Percentiles rank a stretch among this genome's conserved stretches.
These are phyloP conservation scores for Acer negundo DNA, from an alignment of 345 rosid genomes.

Conservation along the genomic window DNA sequence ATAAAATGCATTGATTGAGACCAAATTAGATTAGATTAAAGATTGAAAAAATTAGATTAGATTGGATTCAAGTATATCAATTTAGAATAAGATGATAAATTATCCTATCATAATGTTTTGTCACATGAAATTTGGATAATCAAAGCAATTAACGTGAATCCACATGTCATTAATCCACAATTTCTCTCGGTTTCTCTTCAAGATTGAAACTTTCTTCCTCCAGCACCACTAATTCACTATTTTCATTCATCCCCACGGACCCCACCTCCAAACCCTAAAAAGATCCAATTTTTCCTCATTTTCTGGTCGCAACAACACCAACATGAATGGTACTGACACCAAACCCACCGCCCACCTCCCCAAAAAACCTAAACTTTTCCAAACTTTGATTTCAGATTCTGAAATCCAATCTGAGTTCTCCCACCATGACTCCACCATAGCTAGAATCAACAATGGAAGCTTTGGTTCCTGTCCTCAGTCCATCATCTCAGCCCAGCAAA, in stretches of 20 bases:
- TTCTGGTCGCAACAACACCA: conserved; percentile 30
- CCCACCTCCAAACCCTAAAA: not conserved
- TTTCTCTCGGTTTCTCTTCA: conserved; percentile 6
- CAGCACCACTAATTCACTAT: not conserved
- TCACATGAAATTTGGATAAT: no score
- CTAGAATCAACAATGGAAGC: conserved; percentile 92
- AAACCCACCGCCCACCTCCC: conserved; percentile 21
- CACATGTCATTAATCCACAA: conserved; percentile 19
- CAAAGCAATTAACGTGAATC: not conserved
- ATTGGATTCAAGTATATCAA: no score
- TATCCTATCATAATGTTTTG: no score
- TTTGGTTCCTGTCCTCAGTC: conserved; percentile 84
- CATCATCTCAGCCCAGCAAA: conserved; percentile 59
- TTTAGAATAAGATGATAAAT: no score
- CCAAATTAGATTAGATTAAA: no score
- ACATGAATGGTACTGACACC: conserved; percentile 30
- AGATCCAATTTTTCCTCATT: conserved; percentile 21
- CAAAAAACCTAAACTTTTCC: conserved; percentile 41
- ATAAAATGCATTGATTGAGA: not conserved
- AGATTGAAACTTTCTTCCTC: not conserved
- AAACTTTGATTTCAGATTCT: conserved; percentile 33
- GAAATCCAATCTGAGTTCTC: conserved; percentile 72
- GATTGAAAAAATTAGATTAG: no score
- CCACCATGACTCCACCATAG: conserved; percentile 67
- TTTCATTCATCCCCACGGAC: not conserved